Base-by-base conservation (phyloP, 805 yeast genomes). In the Candida morakotiae region DNA sequence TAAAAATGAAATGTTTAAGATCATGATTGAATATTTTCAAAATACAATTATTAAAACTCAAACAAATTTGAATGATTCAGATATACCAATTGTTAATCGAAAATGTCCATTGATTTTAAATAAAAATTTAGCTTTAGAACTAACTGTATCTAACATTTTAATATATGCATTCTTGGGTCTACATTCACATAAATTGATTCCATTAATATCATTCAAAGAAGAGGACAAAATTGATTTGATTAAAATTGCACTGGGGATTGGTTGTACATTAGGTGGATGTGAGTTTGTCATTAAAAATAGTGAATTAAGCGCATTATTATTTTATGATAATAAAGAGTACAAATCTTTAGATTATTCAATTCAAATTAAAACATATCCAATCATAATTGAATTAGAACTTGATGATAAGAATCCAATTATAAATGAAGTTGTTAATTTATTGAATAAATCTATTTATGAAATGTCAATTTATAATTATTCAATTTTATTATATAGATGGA, bases 401-500 rank as follows among this genome's bases (percentile, higher is more conserved):
- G 27, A 10, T 14, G 13, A 6, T 13, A 4, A 5, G n/a, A 23
- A 16, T 21, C 17, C 14, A 11, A 8, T 15, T 17, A 19, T 17
- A 16, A 10, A 5, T 4, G 28, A 31, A 14, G 22, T 6, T 15
- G 10, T 31, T 19, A 3, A 10, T 5, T 16, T 25, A 14, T 23
- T 31, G 27, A 23, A 23, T 31, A 6, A 9, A 11, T 25, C 35
- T 6, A 16, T 31, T 9, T 20, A 23, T 17, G 35, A 23, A 31
- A 16, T 31, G 27, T 18, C 14, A 14, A 5, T 18, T 16, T 35
- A 30, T 15, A 49, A 55, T 36, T 53, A 50, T 34, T 64, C 66
- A 3, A 42, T 60, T 11, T 69, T 68, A 6, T 29, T 62, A 6
- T 61, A 49, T 42, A 45, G 53, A 35, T 58, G 64, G 53, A 30